Percentiles rank a stretch among this genome's conserved stretches.
Evolutionary conservation across 108 stramenopile genomes (phyloP).

Genomic region (Skeletonema tropicum): DNA sequence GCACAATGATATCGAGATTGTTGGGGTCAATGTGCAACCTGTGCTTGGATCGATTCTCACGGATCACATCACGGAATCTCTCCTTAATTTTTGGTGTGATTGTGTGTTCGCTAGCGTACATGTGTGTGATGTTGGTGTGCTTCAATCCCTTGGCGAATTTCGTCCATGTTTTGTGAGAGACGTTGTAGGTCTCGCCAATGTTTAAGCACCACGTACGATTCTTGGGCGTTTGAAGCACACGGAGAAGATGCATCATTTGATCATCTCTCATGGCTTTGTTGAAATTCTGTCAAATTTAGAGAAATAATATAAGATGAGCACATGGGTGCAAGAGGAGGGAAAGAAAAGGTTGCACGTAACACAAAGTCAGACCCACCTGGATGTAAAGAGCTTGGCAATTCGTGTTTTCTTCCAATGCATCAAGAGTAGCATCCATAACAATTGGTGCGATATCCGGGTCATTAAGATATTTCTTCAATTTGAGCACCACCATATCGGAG

Average conservation of each 20-base stretch:
- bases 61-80: slow-evolving; percentile 79
- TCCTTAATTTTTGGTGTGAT: slow-evolving; percentile 87
- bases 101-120: slow-evolving; percentile 94
- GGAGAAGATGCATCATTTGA: slow-evolving; percentile 84
- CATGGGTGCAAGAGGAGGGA: not conserved
- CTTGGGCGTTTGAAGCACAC: slow-evolving; percentile 74
- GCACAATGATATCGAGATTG: slow-evolving; percentile 88
- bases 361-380: slow-evolving; percentile 62
- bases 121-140: slow-evolving; percentile 90
- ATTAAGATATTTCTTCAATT: slow-evolving; percentile 90
- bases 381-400: slow-evolving; percentile 93
- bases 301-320: not conserved
- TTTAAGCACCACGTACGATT: slow-evolving; percentile 93
- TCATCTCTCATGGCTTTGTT: slow-evolving; percentile 88
- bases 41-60: slow-evolving; percentile 89
- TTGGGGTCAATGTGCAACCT: slow-evolving; percentile 84
- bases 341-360: not conserved
- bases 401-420: slow-evolving; percentile 88
- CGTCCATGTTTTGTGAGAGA: slow-evolving; percentile 78
- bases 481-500: slow-evolving; percentile 88
- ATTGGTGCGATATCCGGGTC: slow-evolving; percentile 82
- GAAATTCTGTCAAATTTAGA: slow-evolving; percentile 66
- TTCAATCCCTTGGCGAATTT: slow-evolving; percentile 82
- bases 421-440: slow-evolving; percentile 84
- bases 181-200: slow-evolving; percentile 93